Base-by-base conservation (phyloP, 2,329 filamentous ascomycete species). In the Monosporascus sp. region DNA sequence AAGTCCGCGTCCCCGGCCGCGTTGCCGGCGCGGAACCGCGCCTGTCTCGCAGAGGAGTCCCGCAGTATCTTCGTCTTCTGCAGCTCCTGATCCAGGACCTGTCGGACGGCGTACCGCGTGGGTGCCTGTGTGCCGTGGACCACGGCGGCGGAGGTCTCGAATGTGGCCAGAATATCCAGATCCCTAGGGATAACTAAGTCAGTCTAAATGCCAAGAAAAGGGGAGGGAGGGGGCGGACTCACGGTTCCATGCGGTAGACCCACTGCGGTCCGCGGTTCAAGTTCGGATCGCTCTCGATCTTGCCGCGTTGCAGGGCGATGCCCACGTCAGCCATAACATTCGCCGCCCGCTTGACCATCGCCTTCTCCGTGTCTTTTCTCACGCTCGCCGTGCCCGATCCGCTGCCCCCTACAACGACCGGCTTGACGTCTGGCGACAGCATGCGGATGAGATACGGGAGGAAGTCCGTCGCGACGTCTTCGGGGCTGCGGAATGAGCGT, bases 181-280 rank as follows among this genome's bases (percentile, higher is more conserved):
- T 83, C 78, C 46, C 81, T 84, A 43, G 25, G 27, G 44, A 47
- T 22, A 51, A 18, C 39, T 60, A 47, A 52, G 58, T 47, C 6
- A 55, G 24, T 48, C 27, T 39, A 20, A 39, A 18, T 14, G 31
- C 15, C 44, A 47, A 53, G 25, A 37, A 22, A 27, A 44, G 50
- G 8, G 38, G 3, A 35, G 18, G 15, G 18, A 18, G 22, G 37
- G 46, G 50, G 41, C 15, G 39, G 20, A 85, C 87, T 79, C 75
- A 92, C 80, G 94, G 94, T 65, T 97, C 93, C 89, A 99, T 92
- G 50, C 94, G 84, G 70, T 96, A 97, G 8, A 96, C 86, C 80
- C 85, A 97, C 60, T 84, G 79, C 18, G 78, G 73, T n/a, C 81
- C 85, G 37, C 83, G 80, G 52, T 77, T 77, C 20, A 73, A 75